Evolutionary conservation across 345 rosid species (phyloP), one percentile per base, ranked within the genome.

Genomic region (Gossypium stocksii): DNA sequence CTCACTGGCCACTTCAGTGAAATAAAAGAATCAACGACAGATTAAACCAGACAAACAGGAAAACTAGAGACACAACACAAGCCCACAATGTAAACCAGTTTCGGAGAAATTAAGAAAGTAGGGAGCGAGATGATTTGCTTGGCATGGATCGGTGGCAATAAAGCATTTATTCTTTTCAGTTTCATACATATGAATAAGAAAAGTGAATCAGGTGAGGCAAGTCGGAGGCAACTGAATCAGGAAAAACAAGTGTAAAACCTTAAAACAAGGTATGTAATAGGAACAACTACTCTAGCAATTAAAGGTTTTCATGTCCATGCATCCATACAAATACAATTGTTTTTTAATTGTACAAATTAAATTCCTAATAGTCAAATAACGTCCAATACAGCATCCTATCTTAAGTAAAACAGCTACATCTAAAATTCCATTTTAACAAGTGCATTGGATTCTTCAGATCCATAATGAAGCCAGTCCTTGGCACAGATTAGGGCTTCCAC

Each of bases 401-500:
- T 61, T 76, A 70, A 69, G 59, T 74, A 56, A 5, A 34, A 53
- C 58, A 52, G 45, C 74, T 66, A 63, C 17, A 62, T 44, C 84
- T 87, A 89, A 54, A 83, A 81, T 78, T 89, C 93, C 85, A 87
- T 61, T 82, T 89, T 89, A 86, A 87, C 86, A 45, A 62, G 22
- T 20, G 83, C 89, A 71, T 75, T 85, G 11, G 92, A 80, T 58
- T 54, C 66, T 29, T 76, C 88, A 1, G 78, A 63, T 46, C 86
- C 84, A 49, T 81, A 72, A 74, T 81, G 92, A 69, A 92, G 86
- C 97, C 98, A 92, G 45, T 92, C 95, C 89, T 87, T 92, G 16
- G 93, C 91, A 51, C 97, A 94, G 15, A 94, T 82, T 60, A 92
- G 87, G 71, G 98, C 97, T 79, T 94, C 97, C 66, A 92, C 86